phyloP scores from a whole-genome alignment of 1,139 yeast species.

The Casaregolazyma lundiana region DNA sequence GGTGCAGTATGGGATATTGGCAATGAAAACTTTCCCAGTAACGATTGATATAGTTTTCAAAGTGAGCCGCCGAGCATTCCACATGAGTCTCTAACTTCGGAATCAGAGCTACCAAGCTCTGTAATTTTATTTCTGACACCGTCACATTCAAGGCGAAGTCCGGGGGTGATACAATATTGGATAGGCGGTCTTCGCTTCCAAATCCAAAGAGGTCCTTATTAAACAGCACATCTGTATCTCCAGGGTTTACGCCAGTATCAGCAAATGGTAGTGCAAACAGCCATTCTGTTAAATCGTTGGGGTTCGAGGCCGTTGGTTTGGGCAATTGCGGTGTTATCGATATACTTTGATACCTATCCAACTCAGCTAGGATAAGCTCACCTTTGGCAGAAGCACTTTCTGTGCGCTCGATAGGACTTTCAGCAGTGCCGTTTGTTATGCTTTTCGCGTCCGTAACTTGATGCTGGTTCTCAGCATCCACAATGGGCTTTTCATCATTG shows the following conservation, averaged over 20 bases:
- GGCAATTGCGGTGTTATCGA: conserved; percentile 2
- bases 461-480: too few species aligned
- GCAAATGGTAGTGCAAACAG: conserved; percentile 9
- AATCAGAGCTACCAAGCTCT: conserved; percentile 15
- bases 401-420: background rate
- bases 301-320: conserved; percentile 3
- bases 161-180: conserved; percentile 18
- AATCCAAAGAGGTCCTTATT: conserved; percentile 7
- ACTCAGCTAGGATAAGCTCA: background rate
- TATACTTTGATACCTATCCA: background rate
- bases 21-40: conserved; percentile 59
- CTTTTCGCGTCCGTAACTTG: background rate
- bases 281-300: conserved; percentile 12
- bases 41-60: conserved; percentile 13
- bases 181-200: conserved; percentile 10
- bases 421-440: background rate
- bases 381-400: background rate
- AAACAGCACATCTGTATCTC: conserved; percentile 3
- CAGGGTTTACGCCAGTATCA: background rate
- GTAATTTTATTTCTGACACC: conserved; percentile 18
- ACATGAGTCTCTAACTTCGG: conserved; percentile 14
- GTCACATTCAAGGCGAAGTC: conserved; percentile 13
- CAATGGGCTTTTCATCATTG: background rate
- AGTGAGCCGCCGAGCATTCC: conserved; percentile 14
- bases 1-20: conserved; percentile 56